A percentile compares a stretch with the other conserved stretches of the same genome.
Evolutionary conservation across 2,329 filamentous ascomycete genomes (phyloP).

Genomic region (Trichoderma koningiopsis): DNA sequence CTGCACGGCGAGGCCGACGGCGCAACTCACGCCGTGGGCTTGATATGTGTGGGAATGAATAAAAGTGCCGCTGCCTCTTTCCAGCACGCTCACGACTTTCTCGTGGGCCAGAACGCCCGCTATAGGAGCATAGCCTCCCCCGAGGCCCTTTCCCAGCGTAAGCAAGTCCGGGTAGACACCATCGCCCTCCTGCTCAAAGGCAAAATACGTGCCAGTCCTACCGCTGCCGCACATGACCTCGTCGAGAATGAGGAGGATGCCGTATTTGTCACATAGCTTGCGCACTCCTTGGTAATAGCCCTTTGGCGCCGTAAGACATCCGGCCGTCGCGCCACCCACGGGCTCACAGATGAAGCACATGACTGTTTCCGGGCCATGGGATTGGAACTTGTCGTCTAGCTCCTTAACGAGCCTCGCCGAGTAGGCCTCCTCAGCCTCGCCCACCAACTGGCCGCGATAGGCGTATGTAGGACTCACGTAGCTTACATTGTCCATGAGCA

Average conservation of each 20-base stretch:
- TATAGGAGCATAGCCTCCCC: slow-evolving; percentile 62
- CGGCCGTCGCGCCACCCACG: slow-evolving; percentile 48
- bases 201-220: slow-evolving; percentile 58
- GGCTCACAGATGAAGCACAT: slow-evolving; percentile 55
- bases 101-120: slow-evolving; percentile 40
- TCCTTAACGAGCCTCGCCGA: slow-evolving; percentile 45
- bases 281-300: slow-evolving; percentile 59
- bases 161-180: slow-evolving; percentile 59
- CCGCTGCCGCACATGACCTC: slow-evolving; percentile 72
- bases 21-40: too few relatives aligned
- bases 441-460: slow-evolving; percentile 4
- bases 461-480: background rate
- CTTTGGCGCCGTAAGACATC: slow-evolving; percentile 51
- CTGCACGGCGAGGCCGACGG: too few relatives aligned
- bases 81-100: background rate
- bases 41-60: too few relatives aligned
- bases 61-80: background rate
- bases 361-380: slow-evolving; percentile 49
- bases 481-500: background rate
- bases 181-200: slow-evolving; percentile 62
- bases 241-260: slow-evolving; percentile 58
- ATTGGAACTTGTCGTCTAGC: slow-evolving; percentile 50
- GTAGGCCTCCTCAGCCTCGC: slow-evolving; percentile 35
- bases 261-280: slow-evolving; percentile 56
- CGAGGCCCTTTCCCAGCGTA: slow-evolving; percentile 67